Conservation (phyloP, 768 basidiomycete species). For the Xerocomus spinulosus region DNA sequence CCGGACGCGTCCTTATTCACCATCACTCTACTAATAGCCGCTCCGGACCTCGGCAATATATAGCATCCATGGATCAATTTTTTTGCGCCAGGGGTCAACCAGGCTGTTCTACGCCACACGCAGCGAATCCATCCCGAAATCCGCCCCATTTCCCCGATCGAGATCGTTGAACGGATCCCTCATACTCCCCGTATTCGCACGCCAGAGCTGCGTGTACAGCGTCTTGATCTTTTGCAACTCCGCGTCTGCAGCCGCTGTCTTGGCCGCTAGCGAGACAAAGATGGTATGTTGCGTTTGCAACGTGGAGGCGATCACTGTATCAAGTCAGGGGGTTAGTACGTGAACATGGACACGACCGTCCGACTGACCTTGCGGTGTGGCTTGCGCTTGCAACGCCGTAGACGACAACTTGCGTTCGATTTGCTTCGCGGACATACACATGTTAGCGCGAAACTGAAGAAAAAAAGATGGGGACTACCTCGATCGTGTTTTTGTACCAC, state of each 20-base stretch:
- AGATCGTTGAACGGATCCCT: constrained; percentile 72
- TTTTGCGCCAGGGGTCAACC: too few relatives aligned
- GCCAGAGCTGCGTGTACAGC: constrained; percentile 75
- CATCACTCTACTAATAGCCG: too few relatives aligned
- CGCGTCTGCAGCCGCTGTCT: constrained; percentile 66
- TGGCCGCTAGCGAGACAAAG: constrained; percentile 72
- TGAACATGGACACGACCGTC: background rate
- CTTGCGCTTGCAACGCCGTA: constrained; percentile 55
- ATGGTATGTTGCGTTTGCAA: constrained; percentile 76
- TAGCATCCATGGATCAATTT: too few relatives aligned
- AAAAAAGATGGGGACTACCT: constrained; percentile 39
- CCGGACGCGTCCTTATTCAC: too few relatives aligned
- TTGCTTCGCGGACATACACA: constrained; percentile 24
- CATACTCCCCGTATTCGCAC: constrained; percentile 74
- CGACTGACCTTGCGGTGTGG: constrained; percentile 66
- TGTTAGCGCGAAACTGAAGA: background rate
- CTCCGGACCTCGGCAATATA: too few relatives aligned
- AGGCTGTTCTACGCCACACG: constrained; percentile 1
- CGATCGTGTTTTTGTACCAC: constrained; percentile 79
- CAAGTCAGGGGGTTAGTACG: background rate
- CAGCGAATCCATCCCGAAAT: constrained; percentile 41
- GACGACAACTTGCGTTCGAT: constrained; percentile 80
- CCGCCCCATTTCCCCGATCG: constrained; percentile 36
- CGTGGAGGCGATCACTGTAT: constrained; percentile 64
- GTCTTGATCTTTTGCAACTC: constrained; percentile 75